Evolutionary conservation across 768 basidiomycete genomes (phyloP), one percentile per base, ranked within the genome.

Genomic region (Pluteus cervinus): DNA sequence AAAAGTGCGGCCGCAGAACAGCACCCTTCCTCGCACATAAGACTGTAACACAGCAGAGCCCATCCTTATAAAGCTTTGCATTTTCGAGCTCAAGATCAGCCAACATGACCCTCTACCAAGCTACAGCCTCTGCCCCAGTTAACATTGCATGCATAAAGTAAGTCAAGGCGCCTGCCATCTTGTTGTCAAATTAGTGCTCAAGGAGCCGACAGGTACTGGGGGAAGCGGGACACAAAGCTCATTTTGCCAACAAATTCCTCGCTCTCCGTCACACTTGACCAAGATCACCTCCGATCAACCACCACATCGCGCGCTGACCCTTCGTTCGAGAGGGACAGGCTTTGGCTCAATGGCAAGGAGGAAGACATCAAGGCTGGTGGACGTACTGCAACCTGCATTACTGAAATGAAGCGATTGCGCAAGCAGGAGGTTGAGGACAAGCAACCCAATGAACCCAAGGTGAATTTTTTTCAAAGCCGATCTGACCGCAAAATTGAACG

Each of bases 61-160:
- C n/a, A n/a, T n/a, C n/a, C n/a, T n/a, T n/a, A n/a, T n/a, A n/a
- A n/a, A n/a, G n/a, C n/a, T n/a, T n/a, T n/a, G n/a, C n/a, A n/a
- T n/a, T n/a, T n/a, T n/a, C n/a, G n/a, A n/a, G n/a, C n/a, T n/a
- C n/a, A n/a, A n/a, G n/a, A n/a, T n/a, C n/a, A n/a, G n/a, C n/a
- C n/a, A 51, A 45, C 60, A 82, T 81, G 79, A 48, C 76, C 43
- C 50, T 77, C 49, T 80, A 76, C 67, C 79, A 89, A 66, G 91
- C 90, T 6, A 96, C 92, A 10, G 79, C 81, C 1, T 86, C 91
- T 44, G 92, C 92, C 0, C 92, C 92, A 3, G 91, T 97, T 41
- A 97, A 97, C 63, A 97, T 97, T 53, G 92, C 92, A n/a, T 87
- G 85, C 56, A 96, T 97, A 65, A 97, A 97, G 92, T 93, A 41